Evolutionary conservation across 169 alveolate genomes (phyloP).

Genomic region (Plasmodium reichenowi): DNA sequence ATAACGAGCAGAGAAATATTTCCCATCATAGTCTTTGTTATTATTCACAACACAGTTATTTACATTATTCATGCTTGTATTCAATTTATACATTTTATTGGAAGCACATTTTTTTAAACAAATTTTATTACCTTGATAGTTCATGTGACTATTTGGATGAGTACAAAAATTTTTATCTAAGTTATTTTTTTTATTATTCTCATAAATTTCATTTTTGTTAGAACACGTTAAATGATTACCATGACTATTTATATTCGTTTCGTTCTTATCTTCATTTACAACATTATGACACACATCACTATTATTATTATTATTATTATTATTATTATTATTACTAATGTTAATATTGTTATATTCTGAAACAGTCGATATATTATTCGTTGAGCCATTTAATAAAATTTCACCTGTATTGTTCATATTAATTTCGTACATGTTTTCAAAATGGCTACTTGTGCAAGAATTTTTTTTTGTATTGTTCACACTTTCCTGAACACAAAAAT

Average conservation of each 20-base stretch:
- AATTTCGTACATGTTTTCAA: background rate
- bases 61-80: background rate
- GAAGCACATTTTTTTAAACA: background rate
- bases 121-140: background rate
- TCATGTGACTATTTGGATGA: background rate
- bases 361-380: background rate
- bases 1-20: background rate
- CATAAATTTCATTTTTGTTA: background rate
- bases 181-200: background rate
- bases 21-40: conserved; percentile 18
- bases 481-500: too few relatives aligned
- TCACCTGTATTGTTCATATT: background rate
- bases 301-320: background rate
- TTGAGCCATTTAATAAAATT: background rate
- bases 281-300: background rate
- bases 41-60: background rate
- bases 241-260: background rate
- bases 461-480: too few relatives aligned
- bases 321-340: background rate
- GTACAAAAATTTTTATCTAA: background rate
- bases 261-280: background rate
- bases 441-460: too few relatives aligned
- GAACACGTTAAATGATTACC: background rate
- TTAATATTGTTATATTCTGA: background rate
- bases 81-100: conserved; percentile 15